Percentiles rank a stretch among this genome's conserved stretches.
phyloP scores from a whole-genome alignment of 768 basidiomycete genomes.

The Hirschioporus abietinus region DNA sequence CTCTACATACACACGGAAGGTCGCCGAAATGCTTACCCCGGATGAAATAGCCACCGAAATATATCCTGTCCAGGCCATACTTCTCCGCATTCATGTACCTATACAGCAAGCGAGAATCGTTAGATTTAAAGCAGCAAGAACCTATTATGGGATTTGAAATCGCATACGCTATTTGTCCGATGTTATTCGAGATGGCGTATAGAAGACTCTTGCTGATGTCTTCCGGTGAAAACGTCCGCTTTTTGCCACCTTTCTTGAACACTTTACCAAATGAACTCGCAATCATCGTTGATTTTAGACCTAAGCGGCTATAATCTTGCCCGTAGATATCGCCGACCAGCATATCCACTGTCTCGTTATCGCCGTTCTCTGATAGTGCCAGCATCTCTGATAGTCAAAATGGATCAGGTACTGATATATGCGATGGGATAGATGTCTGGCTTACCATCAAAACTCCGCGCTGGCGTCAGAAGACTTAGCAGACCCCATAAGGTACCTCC shows the following conservation, averaged over 20 bases:
- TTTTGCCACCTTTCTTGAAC: conserved; percentile 83
- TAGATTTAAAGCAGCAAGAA: neutral
- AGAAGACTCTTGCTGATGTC: conserved; percentile 93
- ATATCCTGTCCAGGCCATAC: conserved; percentile 92
- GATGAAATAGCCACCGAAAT: conserved; percentile 99
- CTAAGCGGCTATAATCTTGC: conserved; percentile 92
- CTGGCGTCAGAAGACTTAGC: conserved; percentile 90
- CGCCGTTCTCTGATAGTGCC: conserved; percentile 85
- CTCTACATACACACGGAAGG: neutral
- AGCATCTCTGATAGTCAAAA: conserved; percentile 76
- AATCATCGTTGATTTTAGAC: conserved; percentile 96
- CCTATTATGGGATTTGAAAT: conserved; percentile 4
- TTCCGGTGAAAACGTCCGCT: conserved; percentile 76
- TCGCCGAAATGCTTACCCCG: conserved; percentile 54
- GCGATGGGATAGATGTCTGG: conserved; percentile 14
- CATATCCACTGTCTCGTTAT: conserved; percentile 96
- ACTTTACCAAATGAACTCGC: conserved; percentile 99
- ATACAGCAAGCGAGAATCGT: conserved; percentile 11
- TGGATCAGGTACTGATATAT: conserved; percentile 9
- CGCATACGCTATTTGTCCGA: conserved; percentile 94
- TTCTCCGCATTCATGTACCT: conserved; percentile 99
- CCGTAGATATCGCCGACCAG: conserved; percentile 99
- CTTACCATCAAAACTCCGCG: conserved; percentile 92
- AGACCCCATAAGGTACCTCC: conserved; percentile 98
- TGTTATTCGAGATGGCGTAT: conserved; percentile 97